A percentile compares a stretch with the other conserved stretches of the same genome.
Conservation (phyloP, 2,329 filamentous ascomycete genomes). For the Fusarium virguliforme region DNA sequence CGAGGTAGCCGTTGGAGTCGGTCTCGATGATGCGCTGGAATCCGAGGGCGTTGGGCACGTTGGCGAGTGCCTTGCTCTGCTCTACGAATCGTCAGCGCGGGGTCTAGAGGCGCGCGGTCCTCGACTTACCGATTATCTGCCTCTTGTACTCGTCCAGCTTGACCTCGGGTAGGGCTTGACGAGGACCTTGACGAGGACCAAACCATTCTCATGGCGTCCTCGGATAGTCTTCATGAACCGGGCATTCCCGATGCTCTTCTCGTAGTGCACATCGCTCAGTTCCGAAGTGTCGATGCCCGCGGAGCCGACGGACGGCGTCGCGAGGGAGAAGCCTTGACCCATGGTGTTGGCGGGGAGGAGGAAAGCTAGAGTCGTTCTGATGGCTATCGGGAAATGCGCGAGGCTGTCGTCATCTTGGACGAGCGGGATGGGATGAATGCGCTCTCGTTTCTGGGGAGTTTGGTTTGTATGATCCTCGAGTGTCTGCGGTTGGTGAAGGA, state of each 20-base stretch:
- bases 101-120: too few species aligned
- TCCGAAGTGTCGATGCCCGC: slow-evolving; percentile 96
- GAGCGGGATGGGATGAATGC: not conserved
- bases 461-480: not conserved
- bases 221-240: slow-evolving; percentile 98
- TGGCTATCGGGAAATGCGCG: slow-evolving; percentile 47
- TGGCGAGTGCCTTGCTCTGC: slow-evolving; percentile 83
- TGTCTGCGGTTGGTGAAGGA: slow-evolving; percentile 2
- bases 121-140: slow-evolving; percentile 77
- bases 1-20: slow-evolving; percentile 90
- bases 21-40: slow-evolving; percentile 96
- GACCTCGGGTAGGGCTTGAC: slow-evolving; percentile 91
- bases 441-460: not conserved
- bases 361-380: slow-evolving; percentile 37
- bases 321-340: slow-evolving; percentile 97
- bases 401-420: slow-evolving; percentile 49
- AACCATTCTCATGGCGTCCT: slow-evolving; percentile 89
- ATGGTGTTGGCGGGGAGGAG: slow-evolving; percentile 65
- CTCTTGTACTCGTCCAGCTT: slow-evolving; percentile 85
- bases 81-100: slow-evolving; percentile 63
- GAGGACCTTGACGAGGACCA: slow-evolving; percentile 94
- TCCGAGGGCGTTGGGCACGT: slow-evolving; percentile 90
- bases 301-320: slow-evolving; percentile 90
- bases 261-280: slow-evolving; percentile 90
- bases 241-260: slow-evolving; percentile 91